phyloP scores from a whole-genome alignment of 2,329 filamentous ascomycete species.

The Scortechinia acanthostroma region DNA sequence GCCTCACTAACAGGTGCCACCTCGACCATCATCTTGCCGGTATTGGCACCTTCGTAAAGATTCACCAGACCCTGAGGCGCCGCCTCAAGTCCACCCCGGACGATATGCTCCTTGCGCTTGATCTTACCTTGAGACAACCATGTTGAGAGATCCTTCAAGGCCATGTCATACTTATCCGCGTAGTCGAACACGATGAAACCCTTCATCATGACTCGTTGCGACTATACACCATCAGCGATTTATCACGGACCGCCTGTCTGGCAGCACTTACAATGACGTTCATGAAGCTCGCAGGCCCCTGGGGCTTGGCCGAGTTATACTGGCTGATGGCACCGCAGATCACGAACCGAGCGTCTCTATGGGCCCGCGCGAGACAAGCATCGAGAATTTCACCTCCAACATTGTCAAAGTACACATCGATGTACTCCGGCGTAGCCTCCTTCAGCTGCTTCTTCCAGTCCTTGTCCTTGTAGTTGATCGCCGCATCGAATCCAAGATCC shows the following conservation, averaged over 20 bases:
- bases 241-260: constrained; percentile 14
- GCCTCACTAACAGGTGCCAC: constrained; percentile 12
- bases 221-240: constrained; percentile 28
- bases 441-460: constrained; percentile 54
- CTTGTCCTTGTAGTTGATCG: constrained; percentile 62
- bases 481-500: constrained; percentile 60
- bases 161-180: constrained; percentile 43
- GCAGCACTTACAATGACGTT: background rate
- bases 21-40: constrained; percentile 56
- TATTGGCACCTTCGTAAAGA: constrained; percentile 65
- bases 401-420: constrained; percentile 71
- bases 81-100: constrained; percentile 59
- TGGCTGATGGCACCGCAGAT: constrained; percentile 67
- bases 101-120: constrained; percentile 64
- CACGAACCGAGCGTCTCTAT: constrained; percentile 54
- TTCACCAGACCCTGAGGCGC: constrained; percentile 57
- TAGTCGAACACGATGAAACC: constrained; percentile 73
- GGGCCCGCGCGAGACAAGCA: constrained; percentile 55
- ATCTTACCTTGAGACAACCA: constrained; percentile 71
- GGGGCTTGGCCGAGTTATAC: constrained; percentile 51
- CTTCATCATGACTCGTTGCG: constrained; percentile 51
- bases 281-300: constrained; percentile 33
- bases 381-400: constrained; percentile 68
- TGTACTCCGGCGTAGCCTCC: constrained; percentile 48
- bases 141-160: constrained; percentile 49